A percentile compares a stretch with the other conserved stretches of the same genome.
These are phyloP conservation scores for Lenwebbia sp. DNA, from an alignment of 345 rosid species.

Conservation along the genomic window DNA sequence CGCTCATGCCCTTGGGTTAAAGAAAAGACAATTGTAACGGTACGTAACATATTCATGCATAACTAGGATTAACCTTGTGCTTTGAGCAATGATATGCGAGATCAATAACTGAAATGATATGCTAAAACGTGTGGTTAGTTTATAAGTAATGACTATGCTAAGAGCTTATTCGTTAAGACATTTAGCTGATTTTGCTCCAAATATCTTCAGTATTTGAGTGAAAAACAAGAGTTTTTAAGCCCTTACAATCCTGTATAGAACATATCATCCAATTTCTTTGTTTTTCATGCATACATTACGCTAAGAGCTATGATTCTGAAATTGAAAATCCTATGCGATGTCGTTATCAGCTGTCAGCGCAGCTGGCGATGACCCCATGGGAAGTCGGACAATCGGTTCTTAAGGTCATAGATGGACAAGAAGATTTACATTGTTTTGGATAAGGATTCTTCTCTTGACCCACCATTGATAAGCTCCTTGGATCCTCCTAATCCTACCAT, in stretches of 20 bases:
- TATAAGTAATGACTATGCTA: neutral
- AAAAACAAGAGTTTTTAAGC: neutral
- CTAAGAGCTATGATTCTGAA: neutral
- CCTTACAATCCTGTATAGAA: neutral
- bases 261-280: neutral
- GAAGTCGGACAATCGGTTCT: neutral
- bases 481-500: neutral
- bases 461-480: neutral
- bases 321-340: neutral
- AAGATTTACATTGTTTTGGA: neutral
- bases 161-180: neutral
- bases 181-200: neutral
- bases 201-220: neutral
- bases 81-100: neutral
- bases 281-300: neutral
- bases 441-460: neutral
- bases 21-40: neutral
- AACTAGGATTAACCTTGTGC: neutral
- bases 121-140: neutral
- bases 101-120: accelerated
- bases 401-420: neutral
- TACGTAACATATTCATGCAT: accelerated
- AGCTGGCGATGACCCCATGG: neutral
- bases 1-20: neutral
- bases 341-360: neutral